Evolutionary conservation across 1,284 basidiomycete genomes (phyloP), one percentile per base, ranked within the genome.

Genomic region (Coriolopsis trogii): DNA sequence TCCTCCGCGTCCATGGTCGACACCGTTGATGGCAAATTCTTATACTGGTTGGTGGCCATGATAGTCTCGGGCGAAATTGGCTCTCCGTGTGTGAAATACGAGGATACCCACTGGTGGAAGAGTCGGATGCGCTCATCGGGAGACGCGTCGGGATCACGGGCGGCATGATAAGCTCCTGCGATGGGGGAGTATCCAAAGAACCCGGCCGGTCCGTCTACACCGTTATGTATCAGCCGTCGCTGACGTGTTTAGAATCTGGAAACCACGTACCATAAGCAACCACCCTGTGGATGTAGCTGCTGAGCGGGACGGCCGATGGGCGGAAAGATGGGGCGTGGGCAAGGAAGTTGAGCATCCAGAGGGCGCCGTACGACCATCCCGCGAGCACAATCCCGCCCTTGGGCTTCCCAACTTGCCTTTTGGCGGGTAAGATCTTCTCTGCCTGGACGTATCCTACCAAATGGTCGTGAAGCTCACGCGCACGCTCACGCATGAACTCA

Each of bases 341-440:
- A 12, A 69, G 50, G 21, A 67, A 25, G 20, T 42, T 55, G 48
- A 49, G 42, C 23, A 41, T 37, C 3, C 30, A 60, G 21, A 28
- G 30, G 39, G 39, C 64, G 33, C 41, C 60, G 49, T 52, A 46
- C 20, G 67, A 68, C 65, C 66, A 67, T 3, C 59, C 61, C 0
- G 64, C 41, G 10, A 68, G 46, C 8, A 55, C 55, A 21, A 68
- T 55, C 0, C 65, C 67, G 23, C 66, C 67, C 15, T 34, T 37
- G 6, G 49, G 55, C 1, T 50, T 34, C 16, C 24, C 6, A 12
- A 28, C 41, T n/a, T 79, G 81, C 61, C 77, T 79, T 66, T 87
- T 80, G 46, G 85, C 68, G 18, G 82, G 85, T n/a, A 85, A 60
- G 3, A 82, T 79, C 62, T 85, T 85, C 62, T 87, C 82, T 6